Base-by-base conservation (phyloP, 352 stramenopile genomes). In the Blastocystis sp. region DNA sequence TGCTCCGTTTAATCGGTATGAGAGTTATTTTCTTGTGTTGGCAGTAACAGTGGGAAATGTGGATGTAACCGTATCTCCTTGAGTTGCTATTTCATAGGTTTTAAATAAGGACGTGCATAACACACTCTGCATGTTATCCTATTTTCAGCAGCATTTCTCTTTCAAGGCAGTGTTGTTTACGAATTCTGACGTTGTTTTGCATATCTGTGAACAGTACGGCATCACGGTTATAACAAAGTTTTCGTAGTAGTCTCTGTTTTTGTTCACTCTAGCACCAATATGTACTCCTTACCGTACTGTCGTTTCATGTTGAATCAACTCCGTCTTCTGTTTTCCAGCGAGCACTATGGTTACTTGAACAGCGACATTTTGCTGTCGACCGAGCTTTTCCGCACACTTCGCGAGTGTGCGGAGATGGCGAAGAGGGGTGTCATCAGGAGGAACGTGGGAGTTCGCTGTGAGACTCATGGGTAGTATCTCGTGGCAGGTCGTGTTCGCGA, bases 61-160 rank as follows among this genome's bases (percentile, higher is more conserved):
- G 23, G n/a, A 61, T 62, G 68, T 79, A 39, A 13, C 11, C 6
- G 6, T 79, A 43, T 26, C n/a, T 18, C 23, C 7, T 8, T 61
- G n/a, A 20, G 23, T 26, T 55, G 11, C 23, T 18, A 79, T 26
- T 23, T 26, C 8, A 56, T 37, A 79, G 68, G 37, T 9, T 7
- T 61, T 79, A 34, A 41, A 59, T 18, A 54, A 34, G 15, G 68
- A 79, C 59, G 39, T 79, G 20, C 39, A 18, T 29, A 79, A 56
- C 37, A 59, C 53, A 34, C 68, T 79, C 68, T 26, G 34, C 6
- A 79, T 55, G 39, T 59, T 79, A 18, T 11, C 29, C 4, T 26
- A 20, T 26, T 79, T 62, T 79, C 68, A 79, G 37, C n/a, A 79
- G 68, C 68, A 79, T 20, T 79, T 61, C 37, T 79, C 68, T 29